Evolutionary conservation across 2,329 filamentous ascomycete species (phyloP).

Genomic region (Elsinoe australis): DNA sequence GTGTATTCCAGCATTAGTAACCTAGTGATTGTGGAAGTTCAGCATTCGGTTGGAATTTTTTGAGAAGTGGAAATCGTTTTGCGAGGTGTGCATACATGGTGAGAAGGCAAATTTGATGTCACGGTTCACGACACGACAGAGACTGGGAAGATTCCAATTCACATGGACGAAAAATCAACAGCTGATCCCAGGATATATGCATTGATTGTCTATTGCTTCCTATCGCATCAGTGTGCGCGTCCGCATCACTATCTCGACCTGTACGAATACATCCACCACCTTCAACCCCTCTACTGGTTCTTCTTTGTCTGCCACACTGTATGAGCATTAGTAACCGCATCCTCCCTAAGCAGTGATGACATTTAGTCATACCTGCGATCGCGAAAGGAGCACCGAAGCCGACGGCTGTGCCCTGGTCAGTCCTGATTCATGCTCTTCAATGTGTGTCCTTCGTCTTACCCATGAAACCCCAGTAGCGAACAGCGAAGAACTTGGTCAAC

Average conservation of each 20-base stretch:
- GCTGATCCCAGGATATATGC: constrained; percentile 17
- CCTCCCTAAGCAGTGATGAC: too few relatives aligned
- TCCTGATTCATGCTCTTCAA: constrained; percentile 12
- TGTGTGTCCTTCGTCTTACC: constrained; percentile 40
- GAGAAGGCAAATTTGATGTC: too few relatives aligned
- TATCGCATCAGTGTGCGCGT: constrained; percentile 18
- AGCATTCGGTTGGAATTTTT: constrained; percentile 3
- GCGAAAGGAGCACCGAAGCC: constrained; percentile 55
- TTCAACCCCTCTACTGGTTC: constrained; percentile 42
- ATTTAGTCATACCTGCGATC: constrained; percentile 52
- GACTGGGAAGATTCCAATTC: too few relatives aligned
- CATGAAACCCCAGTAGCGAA: constrained; percentile 78
- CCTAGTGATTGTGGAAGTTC: too few relatives aligned
- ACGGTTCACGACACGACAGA: too few relatives aligned
- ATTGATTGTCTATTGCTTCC: constrained; percentile 19
- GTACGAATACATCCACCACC: constrained; percentile 4
- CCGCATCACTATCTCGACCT: constrained; percentile 7
- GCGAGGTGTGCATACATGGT: too few relatives aligned
- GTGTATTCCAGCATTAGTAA: neutral
- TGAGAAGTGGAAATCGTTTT: constrained; percentile 6
- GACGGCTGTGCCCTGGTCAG: constrained; percentile 43
- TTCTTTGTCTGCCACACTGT: constrained; percentile 62
- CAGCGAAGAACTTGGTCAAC: constrained; percentile 72
- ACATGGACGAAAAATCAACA: neutral
- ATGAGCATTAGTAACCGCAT: constrained; percentile 24